These are phyloP conservation scores for Fraxinus xanthoxyloides DNA, from an alignment of 305 asterid genomes.

Conservation along the genomic window DNA sequence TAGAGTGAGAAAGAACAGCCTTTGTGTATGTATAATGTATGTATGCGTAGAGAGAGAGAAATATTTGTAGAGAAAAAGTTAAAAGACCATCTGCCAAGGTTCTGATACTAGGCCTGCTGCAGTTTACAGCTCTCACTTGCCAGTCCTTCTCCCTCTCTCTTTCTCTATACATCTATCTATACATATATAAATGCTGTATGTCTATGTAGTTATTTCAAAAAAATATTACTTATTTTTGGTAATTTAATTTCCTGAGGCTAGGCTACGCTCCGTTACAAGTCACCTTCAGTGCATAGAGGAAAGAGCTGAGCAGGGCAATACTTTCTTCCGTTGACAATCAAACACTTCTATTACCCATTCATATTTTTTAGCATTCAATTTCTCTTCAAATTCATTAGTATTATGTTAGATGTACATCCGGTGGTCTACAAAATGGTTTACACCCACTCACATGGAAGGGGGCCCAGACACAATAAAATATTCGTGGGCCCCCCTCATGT, in stretches of 20 bases:
- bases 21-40: constrained; percentile 21
- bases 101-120: constrained; percentile 60
- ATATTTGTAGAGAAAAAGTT: constrained; percentile 59
- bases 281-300: constrained; percentile 41
- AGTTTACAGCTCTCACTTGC: constrained; percentile 36
- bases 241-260: not conserved
- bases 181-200: not conserved
- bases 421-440: no score
- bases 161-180: constrained; percentile 6
- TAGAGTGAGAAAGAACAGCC: constrained; percentile 7
- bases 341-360: constrained; percentile 24
- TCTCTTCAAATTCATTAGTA: no score
- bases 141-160: constrained; percentile 15
- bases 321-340: constrained; percentile 46
- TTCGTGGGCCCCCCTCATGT: no score
- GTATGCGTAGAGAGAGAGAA: constrained; percentile 29
- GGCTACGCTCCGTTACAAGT: constrained; percentile 40
- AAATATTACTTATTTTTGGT: not conserved
- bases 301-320: constrained; percentile 33
- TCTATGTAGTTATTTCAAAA: not conserved
- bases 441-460: no score
- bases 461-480: no score
- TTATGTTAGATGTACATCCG: no score
- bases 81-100: constrained; percentile 56
- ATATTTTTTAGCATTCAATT: not conserved